Conservation (phyloP, 192 early-diverging fungal species). For the Jimgerdemannia flammicorona region DNA sequence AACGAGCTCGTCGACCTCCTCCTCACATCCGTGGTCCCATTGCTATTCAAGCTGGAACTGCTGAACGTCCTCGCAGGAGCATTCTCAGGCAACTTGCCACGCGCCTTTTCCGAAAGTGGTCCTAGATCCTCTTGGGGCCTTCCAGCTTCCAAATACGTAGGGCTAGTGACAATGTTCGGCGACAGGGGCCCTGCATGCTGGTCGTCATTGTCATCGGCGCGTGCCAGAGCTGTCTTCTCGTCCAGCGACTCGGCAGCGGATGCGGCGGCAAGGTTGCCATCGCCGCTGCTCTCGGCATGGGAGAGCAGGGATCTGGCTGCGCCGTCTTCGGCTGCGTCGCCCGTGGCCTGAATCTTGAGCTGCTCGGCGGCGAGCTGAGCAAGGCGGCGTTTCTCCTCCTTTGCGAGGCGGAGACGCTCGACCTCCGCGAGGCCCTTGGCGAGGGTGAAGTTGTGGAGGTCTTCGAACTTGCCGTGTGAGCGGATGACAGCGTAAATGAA, state of each 20-base stretch:
- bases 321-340: neutral
- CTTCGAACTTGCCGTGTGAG: conserved; percentile 65
- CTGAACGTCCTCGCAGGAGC: conserved; percentile 7
- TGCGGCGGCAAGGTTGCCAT: neutral
- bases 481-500: conserved; percentile 80
- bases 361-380: neutral
- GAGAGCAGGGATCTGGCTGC: conserved; percentile 5
- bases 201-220: conserved; percentile 20
- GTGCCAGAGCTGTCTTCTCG: conserved; percentile 17
- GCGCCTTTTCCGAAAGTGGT: conserved; percentile 72
- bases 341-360: neutral
- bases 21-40: conserved; percentile 8
- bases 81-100: conserved; percentile 58
- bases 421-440: conserved; percentile 59
- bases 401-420: conserved; percentile 46
- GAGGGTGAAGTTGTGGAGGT: conserved; percentile 64
- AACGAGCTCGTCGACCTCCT: conserved; percentile 7
- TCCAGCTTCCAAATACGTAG: neutral
- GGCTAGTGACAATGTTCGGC: conserved; percentile 9
- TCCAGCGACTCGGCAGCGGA: neutral
- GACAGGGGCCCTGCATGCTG: neutral
- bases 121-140: conserved; percentile 5
- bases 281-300: conserved; percentile 7
- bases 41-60: neutral
- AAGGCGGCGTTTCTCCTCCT: conserved; percentile 22